Evolutionary conservation across 139 green algal species (phyloP), one percentile per base, ranked within the genome.

Genomic region (Closterium sp.): DNA sequence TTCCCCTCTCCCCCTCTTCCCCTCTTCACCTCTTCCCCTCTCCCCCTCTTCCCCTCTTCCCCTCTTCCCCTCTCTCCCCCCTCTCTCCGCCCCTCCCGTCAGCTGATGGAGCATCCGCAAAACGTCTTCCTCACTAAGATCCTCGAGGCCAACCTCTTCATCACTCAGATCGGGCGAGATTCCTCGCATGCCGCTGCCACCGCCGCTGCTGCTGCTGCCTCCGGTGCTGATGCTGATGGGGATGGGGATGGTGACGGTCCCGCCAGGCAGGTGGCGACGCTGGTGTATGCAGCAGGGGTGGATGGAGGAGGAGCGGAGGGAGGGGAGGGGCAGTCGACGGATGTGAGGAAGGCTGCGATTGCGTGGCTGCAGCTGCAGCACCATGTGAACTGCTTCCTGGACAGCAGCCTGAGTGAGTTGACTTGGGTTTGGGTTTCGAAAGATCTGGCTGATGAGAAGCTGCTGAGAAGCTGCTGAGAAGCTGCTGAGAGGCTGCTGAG

Each of bases 21-120:
- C 28, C 4, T 4, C 76, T 85, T 85, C 8, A 31, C 76, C 5
- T 85, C 76, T 85, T 31, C 76, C 28, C 64, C 64, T 83, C 12
- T 83, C n/a, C n/a, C n/a, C n/a, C n/a, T n/a, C n/a, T n/a, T n/a
- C n/a, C n/a, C n/a, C n/a, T n/a, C n/a, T n/a, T n/a, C n/a, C n/a
- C n/a, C n/a, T n/a, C n/a, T n/a, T 85, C 76, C 28, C 7, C n/a
- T 34, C 28, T 3, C 30, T 34, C 81, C 4, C 28, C 8, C 28
- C 30, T 16, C n/a, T 34, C 28, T n/a, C n/a, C n/a, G n/a, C 5
- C 5, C 81, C 81, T 3, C 4, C 30, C 12, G 0, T 1, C 94
- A 96, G 95, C 43, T 95, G 33, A 98, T 97, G 85, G 98, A 99
- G 94, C 98, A 99, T 94, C 95, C 96, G 3, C 97, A 99, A 91